Base-by-base conservation (phyloP, 75 land plant species). In the Cryptomeria japonica region DNA sequence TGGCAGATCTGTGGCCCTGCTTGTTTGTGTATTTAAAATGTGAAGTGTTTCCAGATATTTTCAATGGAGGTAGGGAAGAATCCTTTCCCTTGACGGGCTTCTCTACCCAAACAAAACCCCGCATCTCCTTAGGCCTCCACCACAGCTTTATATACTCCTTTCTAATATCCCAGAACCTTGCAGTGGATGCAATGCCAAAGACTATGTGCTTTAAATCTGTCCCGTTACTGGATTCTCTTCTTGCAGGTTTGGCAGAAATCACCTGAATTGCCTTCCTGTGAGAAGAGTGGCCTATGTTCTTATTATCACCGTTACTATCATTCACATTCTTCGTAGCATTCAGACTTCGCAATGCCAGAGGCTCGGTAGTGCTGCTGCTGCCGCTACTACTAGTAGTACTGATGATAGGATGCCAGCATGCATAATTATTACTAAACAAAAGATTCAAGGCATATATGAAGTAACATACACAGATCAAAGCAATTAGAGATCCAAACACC, bases 81-180 rank as follows among this genome's bases (percentile, higher is more conserved):
- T 42, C 80, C 83, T 68, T 32, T 1, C 28, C 36, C 49, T 80
- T 64, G 39, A 89, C 89, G 19, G 87, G 87, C 86, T 90, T 87
- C 64, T 95, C 96, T 14, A 95, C 79, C 96, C 96, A 94, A 68
- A 93, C 93, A 76, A 89, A 87, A 16, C 97, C 97, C 28, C 96
- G 87, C 95, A 92, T 95, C 58, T 87, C 51, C 64, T 87, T 42
- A 11, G 95, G 93, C 37, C 91, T 89, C 94, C 94, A 95, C 97
- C 97, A 95, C 38, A 90, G 77, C 90, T 92, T 92, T 70, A 93
- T 87, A 86, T 95, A 95, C 85, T 91, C 90, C 55, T 93, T 90
- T n/a, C 97, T 86, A 86, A 83, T 87, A 15, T 91, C 89, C 97
- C 97, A 95, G 31, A 91, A 75, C 73, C 87, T 84, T 5, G 97